Base-by-base conservation (phyloP, 768 basidiomycete genomes). In the Boletus rubescentipes region DNA sequence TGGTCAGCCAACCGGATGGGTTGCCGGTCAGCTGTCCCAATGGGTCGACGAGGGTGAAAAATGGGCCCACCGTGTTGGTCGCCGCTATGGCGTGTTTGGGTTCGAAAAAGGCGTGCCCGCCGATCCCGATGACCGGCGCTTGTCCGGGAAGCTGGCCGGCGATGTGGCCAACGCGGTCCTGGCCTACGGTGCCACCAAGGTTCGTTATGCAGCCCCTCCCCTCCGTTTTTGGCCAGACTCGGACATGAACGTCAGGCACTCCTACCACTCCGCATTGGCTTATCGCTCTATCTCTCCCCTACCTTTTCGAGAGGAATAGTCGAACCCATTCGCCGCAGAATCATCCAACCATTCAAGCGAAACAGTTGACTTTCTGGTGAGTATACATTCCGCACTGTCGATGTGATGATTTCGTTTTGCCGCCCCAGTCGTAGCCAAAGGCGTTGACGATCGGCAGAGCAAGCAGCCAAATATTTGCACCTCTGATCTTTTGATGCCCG, bases 181-280 rank as follows among this genome's bases (percentile, higher is more conserved):
- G 43, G 93, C 92, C 3, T 96, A 94, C 66, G 85, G 82, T 1
- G 74, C 82, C 16, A 87, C 86, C 46, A 93, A 93, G 80, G 92
- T 88, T 61, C 34, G 74, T 54, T 35, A 35, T 52, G 14, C 35
- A 31, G 16, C n/a, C 4, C 2, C 12, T 20, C 7, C 5, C 6
- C 26, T 42, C 6, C 18, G 4, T 31, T 36, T 46, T 38, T 36
- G 15, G 21, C 15, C 21, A 38, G 5, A 55, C 45, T 44, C 21
- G 14, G 29, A 42, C 26, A 20, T 40, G 23, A n/a, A 37, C 32
- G 21, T 21, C 47, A 93, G 91, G 89, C 87, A 1, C 63, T 92
- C 10, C 67, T 93, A 5, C 91, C 91, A 15, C 62, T 86, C 20
- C 81, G 91, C 14, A 80, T 93, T 56, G 90, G 81, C 0, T 64